phyloP scores from a whole-genome alignment of 2,329 filamentous ascomycete species.

The Penicillium sp. region DNA sequence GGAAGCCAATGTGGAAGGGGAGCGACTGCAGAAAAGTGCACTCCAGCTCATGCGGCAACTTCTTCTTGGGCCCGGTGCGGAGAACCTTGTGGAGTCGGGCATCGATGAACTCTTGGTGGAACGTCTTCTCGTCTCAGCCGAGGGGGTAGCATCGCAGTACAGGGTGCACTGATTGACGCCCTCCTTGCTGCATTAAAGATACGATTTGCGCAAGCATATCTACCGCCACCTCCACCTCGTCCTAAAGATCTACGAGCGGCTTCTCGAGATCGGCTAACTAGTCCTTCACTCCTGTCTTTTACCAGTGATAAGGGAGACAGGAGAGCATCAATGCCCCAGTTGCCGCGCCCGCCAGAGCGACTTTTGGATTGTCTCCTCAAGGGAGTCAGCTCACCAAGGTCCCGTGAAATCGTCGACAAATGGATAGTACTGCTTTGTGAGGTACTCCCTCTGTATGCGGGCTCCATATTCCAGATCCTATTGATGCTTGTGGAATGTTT shows the following conservation, averaged over 20 bases:
- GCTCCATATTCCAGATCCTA: constrained; percentile 82
- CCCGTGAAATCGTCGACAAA: constrained; percentile 76
- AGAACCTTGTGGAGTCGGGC: constrained; percentile 45
- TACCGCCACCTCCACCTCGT: constrained; percentile 29
- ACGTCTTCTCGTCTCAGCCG: constrained; percentile 60
- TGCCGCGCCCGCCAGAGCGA: constrained; percentile 56
- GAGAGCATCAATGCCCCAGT: constrained; percentile 27
- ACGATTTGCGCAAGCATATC: constrained; percentile 38
- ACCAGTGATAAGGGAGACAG: constrained; percentile 46
- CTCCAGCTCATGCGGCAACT: constrained; percentile 60
- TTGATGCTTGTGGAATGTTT: constrained; percentile 88
- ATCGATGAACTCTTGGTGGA: constrained; percentile 69
- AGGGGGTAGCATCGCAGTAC: constrained; percentile 63
- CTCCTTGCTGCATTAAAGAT: constrained; percentile 70
- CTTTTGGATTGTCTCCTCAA: constrained; percentile 75
- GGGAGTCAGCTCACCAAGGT: constrained; percentile 70
- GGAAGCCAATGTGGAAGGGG: constrained; percentile 50
- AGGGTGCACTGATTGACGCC: constrained; percentile 74
- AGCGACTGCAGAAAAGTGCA: constrained; percentile 67
- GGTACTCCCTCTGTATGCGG: constrained; percentile 77
- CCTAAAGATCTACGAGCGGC: constrained; percentile 37
- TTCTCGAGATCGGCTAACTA: constrained; percentile 42
- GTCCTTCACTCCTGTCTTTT: constrained; percentile 45
- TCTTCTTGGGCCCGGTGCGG: constrained; percentile 39
- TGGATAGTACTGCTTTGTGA: constrained; percentile 86